Evolutionary conservation across 345 rosid species (phyloP).

Genomic region (Dipteronia sinensis): DNA sequence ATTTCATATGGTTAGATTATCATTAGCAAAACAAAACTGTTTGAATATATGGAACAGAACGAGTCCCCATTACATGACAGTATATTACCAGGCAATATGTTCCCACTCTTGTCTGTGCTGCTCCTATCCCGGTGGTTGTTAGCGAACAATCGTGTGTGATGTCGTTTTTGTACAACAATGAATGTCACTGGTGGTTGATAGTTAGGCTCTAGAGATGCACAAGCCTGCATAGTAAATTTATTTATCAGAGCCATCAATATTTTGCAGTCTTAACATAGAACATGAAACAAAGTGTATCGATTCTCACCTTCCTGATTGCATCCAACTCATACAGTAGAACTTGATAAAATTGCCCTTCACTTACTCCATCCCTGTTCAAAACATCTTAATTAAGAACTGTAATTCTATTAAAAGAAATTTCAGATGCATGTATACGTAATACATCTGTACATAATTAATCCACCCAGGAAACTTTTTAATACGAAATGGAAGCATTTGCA

Average conservation of each 20-base stretch:
- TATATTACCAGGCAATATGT: conserved; percentile 82
- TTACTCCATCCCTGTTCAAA: conserved; percentile 88
- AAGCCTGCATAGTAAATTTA: conserved; percentile 52
- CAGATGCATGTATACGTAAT: not conserved
- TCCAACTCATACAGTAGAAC: conserved; percentile 81
- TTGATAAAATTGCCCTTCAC: conserved; percentile 98
- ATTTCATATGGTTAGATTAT: not conserved
- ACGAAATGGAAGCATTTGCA: not conserved
- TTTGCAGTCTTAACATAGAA: not conserved
- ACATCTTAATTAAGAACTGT: not conserved
- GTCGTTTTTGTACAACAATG: conserved; percentile 95
- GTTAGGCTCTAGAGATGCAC: conserved; percentile 96
- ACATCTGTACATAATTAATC: not conserved
- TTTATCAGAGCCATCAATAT: conserved; percentile 11
- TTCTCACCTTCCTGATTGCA: conserved; percentile 74
- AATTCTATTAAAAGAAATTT: conserved; percentile 1
- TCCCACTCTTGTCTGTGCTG: conserved; percentile 90
- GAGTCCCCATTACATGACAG: not conserved
- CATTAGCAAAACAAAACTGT: not conserved
- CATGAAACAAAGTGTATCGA: not conserved
- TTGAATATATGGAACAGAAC: not conserved
- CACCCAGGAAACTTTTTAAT: not conserved
- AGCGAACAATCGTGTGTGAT: conserved; percentile 92
- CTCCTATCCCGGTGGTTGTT: conserved; percentile 91
- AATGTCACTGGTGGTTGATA: conserved; percentile 99